Base-by-base conservation (phyloP, 495 filamentous ascomycete species). In the Neurospora cerealis region DNA sequence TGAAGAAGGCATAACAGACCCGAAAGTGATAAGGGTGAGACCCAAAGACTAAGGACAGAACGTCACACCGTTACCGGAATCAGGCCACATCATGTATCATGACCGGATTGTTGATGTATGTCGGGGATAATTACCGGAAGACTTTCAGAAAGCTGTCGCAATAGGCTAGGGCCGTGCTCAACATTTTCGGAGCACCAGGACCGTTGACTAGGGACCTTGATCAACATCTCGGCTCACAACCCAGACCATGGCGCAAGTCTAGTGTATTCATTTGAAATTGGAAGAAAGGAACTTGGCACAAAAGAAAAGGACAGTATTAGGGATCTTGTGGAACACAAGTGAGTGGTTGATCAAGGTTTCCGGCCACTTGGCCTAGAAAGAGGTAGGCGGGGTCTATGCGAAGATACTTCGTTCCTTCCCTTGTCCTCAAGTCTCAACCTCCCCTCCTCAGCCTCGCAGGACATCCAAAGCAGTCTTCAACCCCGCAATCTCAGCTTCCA, bases 401-500 rank as follows among this genome's bases (percentile, higher is more conserved):
- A 48, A 21, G 7, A 21, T 3, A 4, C 7, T 21, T 48, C 44
- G n/a, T 48, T 21, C 44, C 44, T 48, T 48, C 44, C 44, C 42
- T 42, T n/a, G 32, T 32, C 42, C 5, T 46, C 19, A 21, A 21
- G 19, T 46, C 42, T 17, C 42, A 19, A 7, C 6, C n/a, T 48
- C 44, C 44, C 44, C 44, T 38, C 7, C 37, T 17, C 40, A 41
- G 40, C 71, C 72, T 41, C 69, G 75, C 72, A 82, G 37, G 2
- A 81, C 75, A 28, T 75, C 73, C 37, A 75, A 69, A 6, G 79
- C 79, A 4, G 71, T 72, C 72, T 81, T 72, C 73, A 82, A 28
- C 2, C 73, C 77, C 34, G 74, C 28, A 2, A 80, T 82, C 60
- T 82, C 80, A 32, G 75, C 44, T 24, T 60, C 72, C 13, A 83